Percentiles rank a stretch among this genome's conserved stretches.
phyloP scores from a whole-genome alignment of 345 rosid species.

The Capsella bursapastoris region DNA sequence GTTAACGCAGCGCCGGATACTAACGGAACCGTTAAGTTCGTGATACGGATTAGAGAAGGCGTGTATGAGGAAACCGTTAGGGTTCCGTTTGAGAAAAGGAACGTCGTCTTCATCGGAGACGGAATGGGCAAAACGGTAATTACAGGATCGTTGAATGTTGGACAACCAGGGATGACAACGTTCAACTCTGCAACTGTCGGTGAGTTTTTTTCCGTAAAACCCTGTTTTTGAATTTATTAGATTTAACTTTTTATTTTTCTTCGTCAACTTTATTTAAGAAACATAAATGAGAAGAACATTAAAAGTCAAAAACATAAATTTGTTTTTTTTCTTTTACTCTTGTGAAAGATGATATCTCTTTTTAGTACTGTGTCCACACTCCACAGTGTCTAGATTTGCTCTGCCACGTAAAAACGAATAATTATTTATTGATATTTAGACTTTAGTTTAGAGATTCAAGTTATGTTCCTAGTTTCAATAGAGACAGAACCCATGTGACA shows the following conservation, averaged over 20 bases:
- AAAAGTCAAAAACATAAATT: conserved; percentile 22
- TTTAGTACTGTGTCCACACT: background rate
- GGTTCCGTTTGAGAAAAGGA: conserved; percentile 77
- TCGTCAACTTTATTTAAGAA: background rate
- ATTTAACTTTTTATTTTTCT: too few relatives aligned
- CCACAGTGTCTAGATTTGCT: background rate
- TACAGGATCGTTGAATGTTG: conserved; percentile 61
- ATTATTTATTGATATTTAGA: background rate
- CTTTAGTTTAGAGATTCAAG: background rate
- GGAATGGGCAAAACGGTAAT: conserved; percentile 90
- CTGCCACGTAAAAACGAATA: conserved; percentile 13
- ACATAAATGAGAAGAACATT: background rate
- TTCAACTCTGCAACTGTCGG: conserved; percentile 84
- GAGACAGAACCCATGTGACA: conserved; percentile 33
- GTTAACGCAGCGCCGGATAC: conserved; percentile 75
- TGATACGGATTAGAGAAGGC: conserved; percentile 69
- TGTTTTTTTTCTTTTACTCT: conserved; percentile 5
- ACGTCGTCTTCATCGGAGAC: conserved; percentile 81
- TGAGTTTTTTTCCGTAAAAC: conserved; percentile 35
- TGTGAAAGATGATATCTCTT: background rate
- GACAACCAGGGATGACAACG: conserved; percentile 65
- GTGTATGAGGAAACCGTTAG: conserved; percentile 80
- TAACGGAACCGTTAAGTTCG: conserved; percentile 53
- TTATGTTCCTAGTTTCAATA: conserved; percentile 22
- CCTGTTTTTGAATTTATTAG: background rate